Evolutionary conservation across 2,329 filamentous ascomycete species (phyloP).

Genomic region (Chalaropsis thielavioides): DNA sequence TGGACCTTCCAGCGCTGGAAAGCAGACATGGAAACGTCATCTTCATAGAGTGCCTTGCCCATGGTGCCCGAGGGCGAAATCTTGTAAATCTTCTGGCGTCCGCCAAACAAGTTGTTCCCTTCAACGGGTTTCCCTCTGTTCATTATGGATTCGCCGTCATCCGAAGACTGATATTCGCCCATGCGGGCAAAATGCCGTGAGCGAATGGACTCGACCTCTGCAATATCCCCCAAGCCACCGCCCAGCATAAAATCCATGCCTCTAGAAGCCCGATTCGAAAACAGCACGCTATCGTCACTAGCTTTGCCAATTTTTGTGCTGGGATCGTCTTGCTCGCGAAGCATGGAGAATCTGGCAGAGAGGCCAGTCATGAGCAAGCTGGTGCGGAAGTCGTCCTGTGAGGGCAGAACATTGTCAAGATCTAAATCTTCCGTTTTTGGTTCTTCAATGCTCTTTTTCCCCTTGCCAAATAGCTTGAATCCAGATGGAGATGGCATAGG

Average conservation of each 20-base stretch:
- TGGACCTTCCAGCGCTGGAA: slow-evolving; percentile 62
- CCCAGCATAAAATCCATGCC: slow-evolving; percentile 49
- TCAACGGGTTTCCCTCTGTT: slow-evolving; percentile 66
- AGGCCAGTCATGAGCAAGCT: slow-evolving; percentile 92
- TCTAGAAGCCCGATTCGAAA: slow-evolving; percentile 65
- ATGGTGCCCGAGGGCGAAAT: slow-evolving; percentile 43
- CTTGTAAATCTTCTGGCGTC: slow-evolving; percentile 89
- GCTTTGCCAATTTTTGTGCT: slow-evolving; percentile 81
- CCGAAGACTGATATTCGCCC: slow-evolving; percentile 51
- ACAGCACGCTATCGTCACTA: slow-evolving; percentile 84
- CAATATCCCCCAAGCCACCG: slow-evolving; percentile 58
- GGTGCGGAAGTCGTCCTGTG: slow-evolving; percentile 81
- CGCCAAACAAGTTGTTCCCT: slow-evolving; percentile 86
- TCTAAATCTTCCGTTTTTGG: slow-evolving; percentile 52
- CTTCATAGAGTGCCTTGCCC: slow-evolving; percentile 67
- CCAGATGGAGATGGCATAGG: slow-evolving; percentile 21
- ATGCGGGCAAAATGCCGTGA: slow-evolving; percentile 45
- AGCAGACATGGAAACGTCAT: slow-evolving; percentile 66
- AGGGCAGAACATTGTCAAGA: slow-evolving; percentile 57
- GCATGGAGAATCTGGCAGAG: slow-evolving; percentile 91
- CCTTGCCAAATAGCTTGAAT: slow-evolving; percentile 42
- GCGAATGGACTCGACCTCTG: slow-evolving; percentile 72
- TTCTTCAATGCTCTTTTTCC: slow-evolving; percentile 40
- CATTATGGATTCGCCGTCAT: slow-evolving; percentile 78
- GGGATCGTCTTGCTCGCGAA: slow-evolving; percentile 87